Base-by-base conservation (phyloP, 306 rosid genomes). In the Castanopsis chinensis region DNA sequence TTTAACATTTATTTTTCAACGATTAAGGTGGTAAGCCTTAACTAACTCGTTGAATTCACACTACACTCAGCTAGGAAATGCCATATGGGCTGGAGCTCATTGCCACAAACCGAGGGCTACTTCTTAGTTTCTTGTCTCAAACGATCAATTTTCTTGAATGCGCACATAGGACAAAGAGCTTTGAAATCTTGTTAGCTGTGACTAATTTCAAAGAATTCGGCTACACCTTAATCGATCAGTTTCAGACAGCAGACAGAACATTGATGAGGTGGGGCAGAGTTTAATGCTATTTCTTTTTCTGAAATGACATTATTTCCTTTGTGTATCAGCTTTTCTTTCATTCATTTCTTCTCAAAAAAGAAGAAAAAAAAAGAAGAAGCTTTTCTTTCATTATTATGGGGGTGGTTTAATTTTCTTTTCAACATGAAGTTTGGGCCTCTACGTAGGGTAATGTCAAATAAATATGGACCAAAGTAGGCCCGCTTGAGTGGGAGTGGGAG, bases 151-250 rank as follows among this genome's bases (percentile, higher is more conserved):
- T 17, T 17, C 19, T 52, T 51, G 14, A 61, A 73, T 72, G 67
- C 73, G 56, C 32, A 19, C 54, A 41, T 79, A 20, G 27, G 55
- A 30, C 27, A 6, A 6, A 28, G 73, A 8, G 51, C 3, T 54
- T 54, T 80, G 75, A 73, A 78, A 69, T 43, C 59, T 3, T 3
- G 11, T 9, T 41, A 41, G 45, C 0, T 41, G 30, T 1, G 77
- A 55, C 10, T 52, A 25, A 33, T 63, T 73, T 63, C 78, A 76
- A 64, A 41, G 30, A 52, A 4, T 54, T 63, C 64, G 55, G 75
- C 78, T 41, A 37, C 43, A 72, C 43, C 27, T 37, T 45, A 6
- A 13, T 28, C 13, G 74, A 12, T 57, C 10, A 21, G 3, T 9
- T 1, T 32, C n/a, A 19, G 74, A 17, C 9, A 19, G 74, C 33